Conservation (phyloP, 257 asterid species). For the Euphrasia confusa region DNA sequence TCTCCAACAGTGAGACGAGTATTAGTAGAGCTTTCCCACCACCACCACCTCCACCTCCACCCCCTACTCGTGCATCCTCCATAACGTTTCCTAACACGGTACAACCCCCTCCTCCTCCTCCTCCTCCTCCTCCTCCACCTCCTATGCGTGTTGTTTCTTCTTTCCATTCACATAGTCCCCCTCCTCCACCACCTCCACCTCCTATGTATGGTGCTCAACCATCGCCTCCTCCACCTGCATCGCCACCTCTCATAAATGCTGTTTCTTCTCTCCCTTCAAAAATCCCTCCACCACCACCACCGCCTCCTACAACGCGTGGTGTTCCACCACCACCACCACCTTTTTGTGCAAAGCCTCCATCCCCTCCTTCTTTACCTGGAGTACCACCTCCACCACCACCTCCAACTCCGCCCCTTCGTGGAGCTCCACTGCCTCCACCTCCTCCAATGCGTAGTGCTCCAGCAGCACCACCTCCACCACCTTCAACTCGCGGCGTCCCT, state of each 20-base stretch:
- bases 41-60: slow-evolving; percentile 25
- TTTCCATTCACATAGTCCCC: slow-evolving; percentile 20
- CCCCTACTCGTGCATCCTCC: slow-evolving; percentile 1
- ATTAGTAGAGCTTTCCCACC: slow-evolving; percentile 6
- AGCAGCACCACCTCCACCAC: slow-evolving; percentile 55
- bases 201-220: slow-evolving; percentile 21
- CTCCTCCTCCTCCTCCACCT: slow-evolving; percentile 36
- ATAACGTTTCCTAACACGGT: slow-evolving; percentile 7
- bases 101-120: slow-evolving; percentile 37
- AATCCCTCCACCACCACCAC: slow-evolving; percentile 30
- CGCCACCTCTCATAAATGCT: too few species aligned
- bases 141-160: neutral
- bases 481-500: slow-evolving; percentile 32
- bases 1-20: neutral
- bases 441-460: slow-evolving; percentile 35
- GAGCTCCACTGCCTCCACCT: slow-evolving; percentile 46
- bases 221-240: slow-evolving; percentile 25
- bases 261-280: too few species aligned
- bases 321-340: slow-evolving; percentile 26
- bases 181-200: slow-evolving; percentile 33
- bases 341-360: slow-evolving; percentile 36
- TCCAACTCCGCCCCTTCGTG: slow-evolving; percentile 38
- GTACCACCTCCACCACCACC: slow-evolving; percentile 38
- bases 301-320: slow-evolving; percentile 28
- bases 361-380: slow-evolving; percentile 27